phyloP scores from a whole-genome alignment of 2,329 filamentous ascomycete species.

The Onygenales sp. region DNA sequence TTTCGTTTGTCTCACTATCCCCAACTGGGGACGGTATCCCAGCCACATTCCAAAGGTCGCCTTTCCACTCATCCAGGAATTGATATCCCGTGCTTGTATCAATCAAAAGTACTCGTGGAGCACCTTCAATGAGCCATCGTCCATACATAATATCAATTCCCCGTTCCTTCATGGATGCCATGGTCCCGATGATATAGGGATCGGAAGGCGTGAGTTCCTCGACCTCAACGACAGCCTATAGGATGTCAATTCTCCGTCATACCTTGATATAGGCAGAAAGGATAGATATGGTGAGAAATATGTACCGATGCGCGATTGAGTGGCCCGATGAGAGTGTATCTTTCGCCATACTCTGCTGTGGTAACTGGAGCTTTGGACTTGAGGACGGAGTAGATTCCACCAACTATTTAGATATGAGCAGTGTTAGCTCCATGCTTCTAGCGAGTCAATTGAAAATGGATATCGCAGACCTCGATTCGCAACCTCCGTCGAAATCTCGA shows the following conservation, averaged over 20 bases:
- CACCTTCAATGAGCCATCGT: slow-evolving; percentile 94
- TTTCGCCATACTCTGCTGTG: slow-evolving; percentile 94
- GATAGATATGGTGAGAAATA: background rate
- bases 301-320: slow-evolving; percentile 79
- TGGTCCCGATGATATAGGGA: slow-evolving; percentile 68
- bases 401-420: slow-evolving; percentile 49
- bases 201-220: slow-evolving; percentile 82
- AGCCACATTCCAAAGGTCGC: slow-evolving; percentile 84
- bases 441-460: background rate
- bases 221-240: slow-evolving; percentile 89
- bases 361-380: slow-evolving; percentile 98
- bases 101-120: slow-evolving; percentile 84
- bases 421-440: slow-evolving; percentile 6
- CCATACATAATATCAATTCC: slow-evolving; percentile 85
- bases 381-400: slow-evolving; percentile 97
- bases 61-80: slow-evolving; percentile 93
- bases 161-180: slow-evolving; percentile 84
- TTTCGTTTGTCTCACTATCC: slow-evolving; percentile 93
- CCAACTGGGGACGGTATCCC: slow-evolving; percentile 87
- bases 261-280: background rate
- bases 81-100: slow-evolving; percentile 89
- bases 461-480: slow-evolving; percentile 69
- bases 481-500: slow-evolving; percentile 94
- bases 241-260: background rate
- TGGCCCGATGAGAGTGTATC: slow-evolving; percentile 90